Base-by-base conservation (phyloP, 2,329 filamentous ascomycete species). In the Cladosporium cucumerinum region DNA sequence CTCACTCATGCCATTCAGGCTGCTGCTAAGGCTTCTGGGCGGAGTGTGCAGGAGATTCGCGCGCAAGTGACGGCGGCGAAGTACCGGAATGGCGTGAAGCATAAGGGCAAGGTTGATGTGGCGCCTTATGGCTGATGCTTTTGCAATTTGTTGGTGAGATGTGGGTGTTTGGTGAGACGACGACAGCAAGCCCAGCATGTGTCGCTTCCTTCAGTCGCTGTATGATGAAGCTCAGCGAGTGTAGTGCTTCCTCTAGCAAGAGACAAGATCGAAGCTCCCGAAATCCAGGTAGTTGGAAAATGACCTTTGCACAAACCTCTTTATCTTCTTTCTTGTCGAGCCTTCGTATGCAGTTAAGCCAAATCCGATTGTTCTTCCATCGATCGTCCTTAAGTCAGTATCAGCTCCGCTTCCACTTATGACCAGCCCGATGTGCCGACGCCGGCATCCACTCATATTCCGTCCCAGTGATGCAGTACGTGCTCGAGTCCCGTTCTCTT, bases 1-100 rank as follows among this genome's bases (percentile, higher is more conserved):
- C 46, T 68, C 39, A 68, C 66, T 54, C 28, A 54, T 12, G 66
- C 66, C 28, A 63, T 66, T 28, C 23, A 57, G 18, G 34, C 58
- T 26, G 64, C 61, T 26, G 34, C 49, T 18, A 49, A 49, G 26
- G 51, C 30, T 12, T 25, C 55, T 43, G 61, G 55, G 16, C 18
- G 52, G 26, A 62, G 32, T 8, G 28, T 14, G 26, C 21, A 30
- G 1, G 64, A 55, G 21, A 55, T 67, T 14, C 28, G 66, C 8
- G 23, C 25, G 23, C 49, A 61, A 28, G n/a, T 67, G 34, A n/a
- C 55, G n/a, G 57, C 28, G 18, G 64, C 61, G 43, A 65, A 61
- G 46, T 48, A 30, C 39, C 36, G 36, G 39, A 66, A 62, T 21
- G 66, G 66, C 18, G 64, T 67, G 52, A 63, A 10, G 51, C 54